Base-by-base conservation (phyloP, 371 early-diverging fungal species). In the Lichtheimia corymbifera region DNA sequence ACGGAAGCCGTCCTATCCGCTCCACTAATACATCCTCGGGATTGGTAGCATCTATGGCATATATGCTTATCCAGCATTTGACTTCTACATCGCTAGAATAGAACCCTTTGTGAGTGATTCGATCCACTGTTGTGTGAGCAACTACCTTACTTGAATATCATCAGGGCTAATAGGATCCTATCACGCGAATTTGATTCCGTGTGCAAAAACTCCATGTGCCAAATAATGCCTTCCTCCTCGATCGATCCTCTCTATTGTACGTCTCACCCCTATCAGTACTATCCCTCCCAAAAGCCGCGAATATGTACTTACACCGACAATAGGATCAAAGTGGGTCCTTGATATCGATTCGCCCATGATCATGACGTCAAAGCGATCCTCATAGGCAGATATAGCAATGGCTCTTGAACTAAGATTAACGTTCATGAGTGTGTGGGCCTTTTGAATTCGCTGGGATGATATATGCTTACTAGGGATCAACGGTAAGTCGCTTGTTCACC, bases 141-240 rank as follows among this genome's bases (percentile, higher is more conserved):
- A 11, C 35, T 0, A 41, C 18, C 58, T 59, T 66, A 77, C 78
- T 72, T 76, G 53, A 73, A 79, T 20, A 79, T 53, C 2, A 72
- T 59, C 7, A 70, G 18, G 7, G 70, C 68, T 20, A 79, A 24
- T 14, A 76, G 43, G 30, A 79, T 72, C n/a, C 64, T 72, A 28
- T 74, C 71, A 41, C 55, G 15, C 7, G 20, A 17, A 11, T 27
- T 15, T 13, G 61, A n/a, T 7, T 66, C 65, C 0, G 79, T 73
- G 24, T 76, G 55, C 13, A 79, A 53, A 53, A 79, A 79, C n/a
- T 76, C 76, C 76, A 79, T 73, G 42, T 79, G 79, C 76, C 76
- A 79, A 52, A 79, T 76, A 7, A 79, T 73, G 12, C 79, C 79
- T 63, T 70, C 62, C 50, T 77, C 77, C 30, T 45, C 59, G 30